Base-by-base conservation (phyloP, 2,329 filamentous ascomycete genomes). In the Xylaria sp. region DNA sequence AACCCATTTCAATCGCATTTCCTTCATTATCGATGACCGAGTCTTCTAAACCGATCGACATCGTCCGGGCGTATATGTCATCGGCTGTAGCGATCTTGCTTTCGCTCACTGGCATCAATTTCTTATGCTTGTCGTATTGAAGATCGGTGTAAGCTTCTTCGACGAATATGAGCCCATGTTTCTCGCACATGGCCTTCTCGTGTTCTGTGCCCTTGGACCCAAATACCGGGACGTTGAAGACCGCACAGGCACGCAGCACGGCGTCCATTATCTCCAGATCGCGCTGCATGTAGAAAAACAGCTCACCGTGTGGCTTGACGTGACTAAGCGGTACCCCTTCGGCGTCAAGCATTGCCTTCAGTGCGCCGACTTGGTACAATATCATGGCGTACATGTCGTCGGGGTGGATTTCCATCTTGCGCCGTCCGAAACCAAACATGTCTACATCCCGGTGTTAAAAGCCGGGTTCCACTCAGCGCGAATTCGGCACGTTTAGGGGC, bases 361-460 rank as follows among this genome's bases (percentile, higher is more conserved):
- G 20, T 0, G 62, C 62, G 20, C 62, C 62, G 7, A 64, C 62
- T 51, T 64, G 62, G 18, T 64, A 64, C 9, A 64, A 15, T 51
- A 64, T 64, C 62, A 64, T 64, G 9, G 62, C 62, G 54, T 64
- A 64, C 62, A 64, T 64, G 41, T 64, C 62, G 13, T 64, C 62
- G 12, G 52, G 62, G 20, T 64, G 62, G 32, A 64, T 41, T 41
- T 64, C 62, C 9, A 57, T 64, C 41, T 64, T 64, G 15, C 62
- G 52, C 20, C 62, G 62, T 18, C 62, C 62, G 20, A 64, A 64
- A 8, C 62, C 62, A 13, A 64, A 57, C 41, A 57, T n/a, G 2
- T 64, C 62, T 64, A 37, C 23, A 9, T 8, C 9, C 7, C 20
- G 3, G 32, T 8, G 28, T 64, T n/a, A 50, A 25, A 51, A 28